phyloP scores from a whole-genome alignment of 495 filamentous ascomycete genomes.

The Penicillium nucicola region DNA sequence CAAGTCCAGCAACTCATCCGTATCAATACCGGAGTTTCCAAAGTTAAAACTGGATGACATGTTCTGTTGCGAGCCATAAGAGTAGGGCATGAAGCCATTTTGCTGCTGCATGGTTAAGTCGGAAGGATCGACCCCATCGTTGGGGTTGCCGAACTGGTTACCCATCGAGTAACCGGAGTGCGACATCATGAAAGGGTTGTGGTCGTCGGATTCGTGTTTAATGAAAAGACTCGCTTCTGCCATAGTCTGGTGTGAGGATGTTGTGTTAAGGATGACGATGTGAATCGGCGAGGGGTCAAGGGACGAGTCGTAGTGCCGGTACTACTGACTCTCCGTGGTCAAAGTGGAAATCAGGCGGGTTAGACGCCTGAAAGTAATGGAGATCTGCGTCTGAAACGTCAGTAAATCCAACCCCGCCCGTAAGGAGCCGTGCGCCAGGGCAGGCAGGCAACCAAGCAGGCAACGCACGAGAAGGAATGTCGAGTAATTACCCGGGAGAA shows the following conservation, averaged over 20 bases:
- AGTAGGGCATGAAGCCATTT: constrained; percentile 48
- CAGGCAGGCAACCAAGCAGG: constrained; percentile 2
- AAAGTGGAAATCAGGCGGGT: constrained; percentile 9
- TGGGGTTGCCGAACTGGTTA: constrained; percentile 64
- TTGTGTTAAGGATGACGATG: constrained; percentile 6
- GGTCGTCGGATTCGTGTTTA: constrained; percentile 74
- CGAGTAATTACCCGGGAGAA: constrained; percentile 1
- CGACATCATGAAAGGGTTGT: constrained; percentile 52
- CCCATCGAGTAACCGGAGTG: constrained; percentile 60
- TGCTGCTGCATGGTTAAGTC: constrained; percentile 70
- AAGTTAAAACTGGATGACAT: constrained; percentile 51
- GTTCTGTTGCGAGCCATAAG: constrained; percentile 48
- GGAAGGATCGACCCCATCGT: constrained; percentile 76
- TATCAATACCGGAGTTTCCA: constrained; percentile 52
- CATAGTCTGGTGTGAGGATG: constrained; percentile 23
- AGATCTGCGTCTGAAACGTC: not conserved
- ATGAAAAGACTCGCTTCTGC: constrained; percentile 61
- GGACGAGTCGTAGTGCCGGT: constrained; percentile 16
- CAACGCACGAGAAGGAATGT: not conserved
- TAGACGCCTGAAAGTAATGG: constrained; percentile 5
- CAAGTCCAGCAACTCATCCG: constrained; percentile 51
- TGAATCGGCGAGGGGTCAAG: constrained; percentile 13
- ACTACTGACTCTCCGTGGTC: constrained; percentile 25
- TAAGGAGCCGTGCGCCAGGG: constrained; percentile 4
- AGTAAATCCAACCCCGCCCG: constrained; percentile 8